Percentiles rank a stretch among this genome's conserved stretches.
phyloP scores from a whole-genome alignment of 768 basidiomycete species.

The Tremella fuciformis region DNA sequence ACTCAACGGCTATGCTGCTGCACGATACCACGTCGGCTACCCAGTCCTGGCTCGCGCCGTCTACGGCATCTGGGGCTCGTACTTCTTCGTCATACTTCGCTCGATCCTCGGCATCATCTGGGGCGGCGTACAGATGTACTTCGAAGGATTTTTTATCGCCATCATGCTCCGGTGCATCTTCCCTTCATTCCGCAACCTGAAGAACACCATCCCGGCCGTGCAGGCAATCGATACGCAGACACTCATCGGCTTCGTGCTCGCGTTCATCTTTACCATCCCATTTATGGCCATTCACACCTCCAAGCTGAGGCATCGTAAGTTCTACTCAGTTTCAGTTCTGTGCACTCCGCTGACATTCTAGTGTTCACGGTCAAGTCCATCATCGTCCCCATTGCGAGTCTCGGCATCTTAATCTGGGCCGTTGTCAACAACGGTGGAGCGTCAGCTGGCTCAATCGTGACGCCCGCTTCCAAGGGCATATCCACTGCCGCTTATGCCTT shows the following conservation, averaged over 20 bases:
- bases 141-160: slow-evolving; percentile 11
- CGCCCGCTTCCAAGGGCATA: slow-evolving; percentile 29
- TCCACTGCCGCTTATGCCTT: slow-evolving; percentile 21
- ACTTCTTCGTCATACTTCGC: slow-evolving; percentile 13
- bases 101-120: slow-evolving; percentile 12
- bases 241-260: no score
- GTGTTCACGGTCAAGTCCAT: slow-evolving; percentile 13
- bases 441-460: slow-evolving; percentile 11
- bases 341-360: no score
- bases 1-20: not conserved
- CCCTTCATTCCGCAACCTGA: no score
- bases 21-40: slow-evolving; percentile 17
- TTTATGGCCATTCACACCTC: slow-evolving; percentile 28
- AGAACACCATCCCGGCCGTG: no score
- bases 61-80: slow-evolving; percentile 9
- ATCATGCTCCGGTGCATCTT: not conserved
- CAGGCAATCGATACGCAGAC: no score
- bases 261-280: slow-evolving; percentile 6
- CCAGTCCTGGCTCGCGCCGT: slow-evolving; percentile 11
- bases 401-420: slow-evolving; percentile 9
- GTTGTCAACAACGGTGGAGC: slow-evolving; percentile 10
- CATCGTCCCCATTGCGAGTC: slow-evolving; percentile 10
- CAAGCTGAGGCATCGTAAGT: slow-evolving; percentile 22
- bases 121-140: slow-evolving; percentile 11
- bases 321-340: no score